Conservation (phyloP, 2,329 filamentous ascomycete genomes). For the Nemania bipapillata region DNA sequence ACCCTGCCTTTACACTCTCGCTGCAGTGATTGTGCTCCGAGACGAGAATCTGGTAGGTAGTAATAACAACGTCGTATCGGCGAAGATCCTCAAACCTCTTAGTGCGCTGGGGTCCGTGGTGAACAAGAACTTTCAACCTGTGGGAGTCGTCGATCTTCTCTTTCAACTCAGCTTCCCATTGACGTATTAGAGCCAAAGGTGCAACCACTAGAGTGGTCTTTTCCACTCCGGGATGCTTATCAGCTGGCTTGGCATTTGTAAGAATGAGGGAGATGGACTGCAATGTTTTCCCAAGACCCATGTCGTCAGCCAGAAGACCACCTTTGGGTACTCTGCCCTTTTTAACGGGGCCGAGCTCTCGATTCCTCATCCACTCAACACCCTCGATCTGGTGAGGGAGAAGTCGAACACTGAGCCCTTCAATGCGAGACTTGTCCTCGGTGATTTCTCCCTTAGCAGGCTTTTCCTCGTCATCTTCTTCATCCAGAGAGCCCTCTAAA, state of each 20-base stretch:
- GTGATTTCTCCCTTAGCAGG: conserved; percentile 60
- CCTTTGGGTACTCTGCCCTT: conserved; percentile 85
- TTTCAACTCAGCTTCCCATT: conserved; percentile 95
- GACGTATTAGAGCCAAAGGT: conserved; percentile 90
- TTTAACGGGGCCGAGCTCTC: conserved; percentile 87
- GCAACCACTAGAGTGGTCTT: conserved; percentile 91
- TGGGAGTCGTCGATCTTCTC: conserved; percentile 78
- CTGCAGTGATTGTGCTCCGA: conserved; percentile 84
- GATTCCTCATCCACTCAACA: conserved; percentile 92
- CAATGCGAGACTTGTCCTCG: conserved; percentile 69
- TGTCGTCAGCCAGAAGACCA: conserved; percentile 94
- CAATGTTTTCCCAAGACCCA: conserved; percentile 96
- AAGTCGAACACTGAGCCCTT: conserved; percentile 86
- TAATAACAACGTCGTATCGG: conserved; percentile 93
- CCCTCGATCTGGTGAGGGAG: conserved; percentile 95
- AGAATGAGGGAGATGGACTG: conserved; percentile 91
- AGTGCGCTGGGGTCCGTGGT: conserved; percentile 87
- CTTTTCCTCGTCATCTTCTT: conserved; percentile 72
- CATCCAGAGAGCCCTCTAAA: conserved; percentile 83
- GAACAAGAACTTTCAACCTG: conserved; percentile 82
- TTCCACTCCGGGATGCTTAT: conserved; percentile 69
- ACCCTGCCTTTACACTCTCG: conserved; percentile 76
- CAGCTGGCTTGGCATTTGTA: conserved; percentile 77
- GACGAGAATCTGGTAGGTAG: conserved; percentile 93
- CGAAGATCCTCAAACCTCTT: conserved; percentile 81